Evolutionary conservation across 805 yeast species (phyloP).

Genomic region (Saccharomyces paradoxus): DNA sequence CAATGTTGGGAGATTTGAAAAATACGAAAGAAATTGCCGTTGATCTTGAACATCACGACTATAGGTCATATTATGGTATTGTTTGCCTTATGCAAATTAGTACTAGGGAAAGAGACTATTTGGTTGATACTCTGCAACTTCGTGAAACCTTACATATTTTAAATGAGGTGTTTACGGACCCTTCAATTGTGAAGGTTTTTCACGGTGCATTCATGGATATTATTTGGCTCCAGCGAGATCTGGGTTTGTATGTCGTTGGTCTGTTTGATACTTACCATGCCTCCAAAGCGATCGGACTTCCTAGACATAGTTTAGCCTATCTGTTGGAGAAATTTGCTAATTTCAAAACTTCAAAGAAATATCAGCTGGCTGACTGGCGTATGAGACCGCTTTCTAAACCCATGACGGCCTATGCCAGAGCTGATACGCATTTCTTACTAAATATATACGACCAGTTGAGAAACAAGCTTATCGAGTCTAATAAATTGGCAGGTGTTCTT

Average conservation of each 20-base stretch:
- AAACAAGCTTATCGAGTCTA: constrained; percentile 46
- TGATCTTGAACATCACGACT: constrained; percentile 94
- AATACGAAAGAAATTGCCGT: constrained; percentile 65
- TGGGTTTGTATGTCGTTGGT: constrained; percentile 83
- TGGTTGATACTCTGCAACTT: constrained; percentile 75
- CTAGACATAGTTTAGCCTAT: constrained; percentile 77
- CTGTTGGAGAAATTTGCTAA: constrained; percentile 71
- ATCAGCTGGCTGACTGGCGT: constrained; percentile 96
- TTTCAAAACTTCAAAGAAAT: constrained; percentile 85
- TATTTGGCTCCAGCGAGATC: constrained; percentile 91
- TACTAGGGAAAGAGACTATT: constrained; percentile 70
- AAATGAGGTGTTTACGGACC: constrained; percentile 74
- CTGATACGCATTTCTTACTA: constrained; percentile 88
- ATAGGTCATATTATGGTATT: constrained; percentile 80
- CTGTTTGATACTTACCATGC: constrained; percentile 93
- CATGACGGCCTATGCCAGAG: constrained; percentile 80
- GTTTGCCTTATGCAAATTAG: constrained; percentile 92
- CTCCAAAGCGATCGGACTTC: constrained; percentile 66
- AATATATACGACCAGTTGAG: constrained; percentile 70
- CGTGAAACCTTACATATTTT: constrained; percentile 61
- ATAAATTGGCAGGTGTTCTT: constrained; percentile 53
- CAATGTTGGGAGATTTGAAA: constrained; percentile 48
- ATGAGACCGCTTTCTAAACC: constrained; percentile 70
- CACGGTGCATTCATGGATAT: constrained; percentile 98
- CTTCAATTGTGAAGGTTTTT: constrained; percentile 72